phyloP scores from a whole-genome alignment of 148 eudicot species.

The Nepenthes gracilis region DNA sequence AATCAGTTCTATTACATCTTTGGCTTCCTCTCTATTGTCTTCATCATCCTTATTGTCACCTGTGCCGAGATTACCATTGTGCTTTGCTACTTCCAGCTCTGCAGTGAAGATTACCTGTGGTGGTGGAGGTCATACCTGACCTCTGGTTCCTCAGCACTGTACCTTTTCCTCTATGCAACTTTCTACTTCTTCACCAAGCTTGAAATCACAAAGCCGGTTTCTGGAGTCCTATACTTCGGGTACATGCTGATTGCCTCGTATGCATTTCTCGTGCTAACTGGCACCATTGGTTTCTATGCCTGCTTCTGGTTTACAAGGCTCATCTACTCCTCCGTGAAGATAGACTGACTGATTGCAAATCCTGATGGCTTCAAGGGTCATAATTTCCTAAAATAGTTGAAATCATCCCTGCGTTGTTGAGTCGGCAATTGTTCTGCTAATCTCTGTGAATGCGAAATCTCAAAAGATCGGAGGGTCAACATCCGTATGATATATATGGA shows the following conservation, averaged over 20 bases:
- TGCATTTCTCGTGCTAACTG: constrained; percentile 31
- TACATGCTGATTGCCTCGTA: constrained; percentile 36
- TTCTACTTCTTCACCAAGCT: constrained; percentile 29
- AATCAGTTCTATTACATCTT: constrained; percentile 31
- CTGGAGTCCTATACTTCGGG: constrained; percentile 27
- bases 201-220: constrained; percentile 31
- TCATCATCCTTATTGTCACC: constrained; percentile 22
- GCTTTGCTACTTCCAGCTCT: constrained; percentile 34
- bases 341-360: constrained; percentile 15
- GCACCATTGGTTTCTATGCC: constrained; percentile 30
- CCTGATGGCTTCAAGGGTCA: too few species aligned
- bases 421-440: too few species aligned
- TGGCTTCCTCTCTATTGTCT: constrained; percentile 25
- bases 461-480: too few species aligned
- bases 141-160: constrained; percentile 31
- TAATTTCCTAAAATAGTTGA: too few species aligned
- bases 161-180: constrained; percentile 32
- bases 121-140: constrained; percentile 43
- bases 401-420: too few species aligned
- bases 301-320: constrained; percentile 37
- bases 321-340: constrained; percentile 41
- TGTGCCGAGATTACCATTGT: constrained; percentile 30
- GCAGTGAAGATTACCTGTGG: constrained; percentile 40
- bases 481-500: too few species aligned
- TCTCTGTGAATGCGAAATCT: too few species aligned